Conservation (phyloP, 2,329 filamentous ascomycete genomes). For the Botryotinia narcissicola region DNA sequence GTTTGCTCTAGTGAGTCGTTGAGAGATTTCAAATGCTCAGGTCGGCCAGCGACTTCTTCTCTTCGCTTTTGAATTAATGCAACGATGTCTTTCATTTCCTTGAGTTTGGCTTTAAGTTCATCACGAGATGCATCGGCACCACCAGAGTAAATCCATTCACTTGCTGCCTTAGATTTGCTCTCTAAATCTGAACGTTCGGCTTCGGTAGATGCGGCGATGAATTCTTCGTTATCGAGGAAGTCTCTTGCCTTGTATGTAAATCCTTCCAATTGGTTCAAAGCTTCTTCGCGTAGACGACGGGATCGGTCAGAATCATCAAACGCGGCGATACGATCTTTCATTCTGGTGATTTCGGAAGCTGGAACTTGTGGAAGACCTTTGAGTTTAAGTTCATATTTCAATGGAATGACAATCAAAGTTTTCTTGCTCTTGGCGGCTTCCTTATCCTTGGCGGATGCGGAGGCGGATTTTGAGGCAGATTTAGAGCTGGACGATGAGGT, state of each 20-base stretch:
- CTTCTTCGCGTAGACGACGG: constrained; percentile 75
- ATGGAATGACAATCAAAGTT: constrained; percentile 36
- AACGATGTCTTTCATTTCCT: constrained; percentile 74
- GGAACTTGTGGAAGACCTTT: constrained; percentile 35
- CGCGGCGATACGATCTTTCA: constrained; percentile 66
- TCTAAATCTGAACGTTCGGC: constrained; percentile 66
- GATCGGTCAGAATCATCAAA: constrained; percentile 85
- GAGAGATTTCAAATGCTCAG: constrained; percentile 64
- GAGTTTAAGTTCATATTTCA: constrained; percentile 34
- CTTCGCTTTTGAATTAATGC: constrained; percentile 73
- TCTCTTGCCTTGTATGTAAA: constrained; percentile 90
- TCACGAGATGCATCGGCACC: constrained; percentile 73
- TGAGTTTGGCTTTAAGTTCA: constrained; percentile 72
- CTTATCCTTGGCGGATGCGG: constrained; percentile 35
- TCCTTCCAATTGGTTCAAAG: constrained; percentile 86
- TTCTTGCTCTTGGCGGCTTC: constrained; percentile 35
- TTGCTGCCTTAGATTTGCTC: constrained; percentile 63
- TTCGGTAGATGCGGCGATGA: constrained; percentile 68
- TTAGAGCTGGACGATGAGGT: constrained; percentile 47
- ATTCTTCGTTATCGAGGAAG: constrained; percentile 73
- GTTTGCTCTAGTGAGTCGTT: constrained; percentile 70
- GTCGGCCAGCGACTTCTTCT: constrained; percentile 69
- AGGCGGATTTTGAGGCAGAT: constrained; percentile 39
- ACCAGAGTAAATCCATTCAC: constrained; percentile 90
- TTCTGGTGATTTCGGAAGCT: constrained; percentile 34